Base-by-base conservation (phyloP, 306 rosid species). In the Castanea crenata region DNA sequence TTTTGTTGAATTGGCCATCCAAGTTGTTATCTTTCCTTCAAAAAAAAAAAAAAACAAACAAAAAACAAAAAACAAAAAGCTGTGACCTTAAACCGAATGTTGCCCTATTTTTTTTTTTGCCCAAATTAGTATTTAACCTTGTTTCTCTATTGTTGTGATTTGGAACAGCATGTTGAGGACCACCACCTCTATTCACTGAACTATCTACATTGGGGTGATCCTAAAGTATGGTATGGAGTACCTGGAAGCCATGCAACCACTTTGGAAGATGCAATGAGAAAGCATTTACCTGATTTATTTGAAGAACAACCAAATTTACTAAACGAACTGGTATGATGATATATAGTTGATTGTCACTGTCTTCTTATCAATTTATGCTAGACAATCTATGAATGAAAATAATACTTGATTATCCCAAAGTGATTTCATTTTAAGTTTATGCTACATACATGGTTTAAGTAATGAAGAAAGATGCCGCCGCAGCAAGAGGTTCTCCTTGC, bases 201-300 rank as follows among this genome's bases (percentile, higher is more conserved):
- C 86, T 95, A 90, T 86, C 81, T 93, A 74, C 99, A 95, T 77
- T 93, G 89, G 88, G 99, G 98, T 62, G 98, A 90, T 74, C 94
- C 98, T 59, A 95, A 95, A 86, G 87, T 95, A 25, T 95, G 99
- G 99, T 95, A 95, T 80, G 99, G 99, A 20, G 89, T 95, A 76
- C 91, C 99, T 38, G 98, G 97, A 79, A 88, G 71, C 82, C 87
- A 82, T 62, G 99, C 99, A 52, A 75, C 86, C 18, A 77, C 85
- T 62, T 83, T 95, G 78, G 99, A 95, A 90, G 72, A 78, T 78
- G 84, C 91, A 52, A 93, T 95, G 99, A 91, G 85, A 85, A 93
- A 80, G 87, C 89, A 93, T 85, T 85, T 95, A 71, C 96, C 98
- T 0, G 97, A 93, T 85, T 85, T 93, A 79, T 95, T 95, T 35